These are phyloP conservation scores for Prunus dulcis DNA, from an alignment of 306 rosid species.

Conservation along the genomic window DNA sequence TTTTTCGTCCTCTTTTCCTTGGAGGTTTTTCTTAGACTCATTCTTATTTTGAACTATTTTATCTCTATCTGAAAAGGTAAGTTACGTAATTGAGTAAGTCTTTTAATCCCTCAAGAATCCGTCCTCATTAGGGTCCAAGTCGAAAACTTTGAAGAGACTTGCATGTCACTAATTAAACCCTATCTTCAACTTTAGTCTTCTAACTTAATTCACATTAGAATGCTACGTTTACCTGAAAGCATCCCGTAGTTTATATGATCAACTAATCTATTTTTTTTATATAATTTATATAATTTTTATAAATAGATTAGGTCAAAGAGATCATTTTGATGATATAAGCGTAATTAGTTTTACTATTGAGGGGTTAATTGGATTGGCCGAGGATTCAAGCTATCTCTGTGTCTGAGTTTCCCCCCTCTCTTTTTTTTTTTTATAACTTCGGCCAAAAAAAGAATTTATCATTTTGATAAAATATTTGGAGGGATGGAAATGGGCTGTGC, in stretches of 20 bases:
- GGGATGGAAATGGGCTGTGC: neutral
- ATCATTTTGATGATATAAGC: too few relatives aligned
- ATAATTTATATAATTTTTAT: neutral
- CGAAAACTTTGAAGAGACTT: neutral
- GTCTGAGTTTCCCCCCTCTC: rapidly evolving
- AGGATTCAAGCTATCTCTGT: too few relatives aligned
- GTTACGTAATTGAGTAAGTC: neutral
- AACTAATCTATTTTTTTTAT: too few relatives aligned
- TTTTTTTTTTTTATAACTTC: too few relatives aligned
- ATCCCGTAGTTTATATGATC: too few relatives aligned
- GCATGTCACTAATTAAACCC: neutral
- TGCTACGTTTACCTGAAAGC: too few relatives aligned
- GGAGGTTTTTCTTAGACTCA: neutral
- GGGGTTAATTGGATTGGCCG: too few relatives aligned
- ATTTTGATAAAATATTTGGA: neutral
- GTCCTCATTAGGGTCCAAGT: neutral
- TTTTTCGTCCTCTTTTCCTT: neutral
- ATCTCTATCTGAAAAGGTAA: neutral
- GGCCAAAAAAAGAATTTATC: rapidly evolving
- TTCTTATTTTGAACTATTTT: neutral
- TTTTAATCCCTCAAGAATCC: neutral
- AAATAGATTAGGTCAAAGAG: neutral
- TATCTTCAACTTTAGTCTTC: neutral
- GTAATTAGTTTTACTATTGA: too few relatives aligned
- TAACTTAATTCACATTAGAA: neutral